Base-by-base conservation (phyloP, 495 filamentous ascomycete species). In the Aspergillus hancockii region DNA sequence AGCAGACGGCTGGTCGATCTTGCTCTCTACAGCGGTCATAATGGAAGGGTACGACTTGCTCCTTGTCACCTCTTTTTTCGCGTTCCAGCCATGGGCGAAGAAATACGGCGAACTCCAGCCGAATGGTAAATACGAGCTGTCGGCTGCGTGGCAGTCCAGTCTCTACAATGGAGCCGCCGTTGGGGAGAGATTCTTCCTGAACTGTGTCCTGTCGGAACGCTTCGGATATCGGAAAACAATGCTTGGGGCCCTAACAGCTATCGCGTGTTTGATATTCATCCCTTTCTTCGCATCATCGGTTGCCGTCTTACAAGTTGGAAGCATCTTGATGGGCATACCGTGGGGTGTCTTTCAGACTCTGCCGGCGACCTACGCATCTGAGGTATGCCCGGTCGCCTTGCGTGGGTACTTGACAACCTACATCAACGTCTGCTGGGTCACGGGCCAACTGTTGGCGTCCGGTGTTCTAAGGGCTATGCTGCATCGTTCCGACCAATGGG, bases 291-390 rank as follows among this genome's bases (percentile, higher is more conserved):
- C 86, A 1, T 75, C 81, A 47, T 83, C 73, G 62, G 77, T 89
- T 1, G 70, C 82, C 30, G 77, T 80, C 22, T 75, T 90, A 6
- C 75, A 88, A 43, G 80, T 83, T 22, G 87, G 80, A 5, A 85
- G 88, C 66, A 86, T 90, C 55, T 73, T 91, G 2, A 84, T 81
- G 55, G 87, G 88, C 59, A 84, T 90, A 58, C 82, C 85, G 34
- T 90, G 87, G 87, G 88, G 88, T 54, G 80, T 90, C 25, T 89
- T 89, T 70, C 86, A 88, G 64, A 89, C 87, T 4, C 70, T 86
- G 5, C 85, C 84, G 21, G 83, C 85, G 62, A 85, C 86, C 1
- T 91, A 90, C 59, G 88, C 87, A 41, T 85, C 85, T 43, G 88
- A 91, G 59, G 85, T 90, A 31, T 85, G 81, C 60, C 88, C 88